phyloP scores from a whole-genome alignment of 2,329 filamentous ascomycete genomes.

The Sarocladium kiliense region DNA sequence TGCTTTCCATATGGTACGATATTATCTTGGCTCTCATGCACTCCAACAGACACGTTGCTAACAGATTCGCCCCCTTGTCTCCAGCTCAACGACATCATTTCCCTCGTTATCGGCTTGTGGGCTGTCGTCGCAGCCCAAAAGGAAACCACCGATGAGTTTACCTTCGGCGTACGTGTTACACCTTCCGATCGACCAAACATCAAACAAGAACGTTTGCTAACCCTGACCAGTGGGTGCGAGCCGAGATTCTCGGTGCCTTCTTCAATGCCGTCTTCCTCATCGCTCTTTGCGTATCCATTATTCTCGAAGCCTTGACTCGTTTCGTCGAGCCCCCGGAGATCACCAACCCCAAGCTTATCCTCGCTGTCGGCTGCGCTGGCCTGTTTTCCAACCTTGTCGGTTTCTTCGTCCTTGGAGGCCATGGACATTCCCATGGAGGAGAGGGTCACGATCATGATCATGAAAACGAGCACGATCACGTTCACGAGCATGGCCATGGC shows the following conservation, averaged over 20 bases:
- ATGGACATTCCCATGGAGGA: conserved; percentile 75
- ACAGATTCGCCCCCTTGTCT: conserved; percentile 9
- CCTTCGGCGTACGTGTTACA: conserved; percentile 70
- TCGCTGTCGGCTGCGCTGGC: conserved; percentile 83
- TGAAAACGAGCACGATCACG: conserved; percentile 36
- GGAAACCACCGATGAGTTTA: conserved; percentile 84
- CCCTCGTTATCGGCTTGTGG: conserved; percentile 87
- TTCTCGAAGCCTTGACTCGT: conserved; percentile 88
- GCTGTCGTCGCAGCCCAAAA: conserved; percentile 85
- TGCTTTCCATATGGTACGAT: conserved; percentile 90
- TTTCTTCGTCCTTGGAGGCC: conserved; percentile 86
- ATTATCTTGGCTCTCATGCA: conserved; percentile 5
- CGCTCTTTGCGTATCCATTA: conserved; percentile 91
- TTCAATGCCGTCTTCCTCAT: conserved; percentile 98
- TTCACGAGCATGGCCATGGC: conserved; percentile 16
- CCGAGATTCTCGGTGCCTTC: conserved; percentile 91
- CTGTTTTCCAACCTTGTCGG: conserved; percentile 85
- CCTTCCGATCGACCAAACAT: not conserved
- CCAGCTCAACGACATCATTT: conserved; percentile 94
- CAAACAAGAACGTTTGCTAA: not conserved
- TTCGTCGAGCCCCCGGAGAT: conserved; percentile 90
- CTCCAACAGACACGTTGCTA: conserved; percentile 11
- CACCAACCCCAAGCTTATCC: conserved; percentile 75
- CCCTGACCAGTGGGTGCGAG: conserved; percentile 77
- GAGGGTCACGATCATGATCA: conserved; percentile 49